Conservation (phyloP, 208 protist species). For the Trypanosoma cruzi region DNA sequence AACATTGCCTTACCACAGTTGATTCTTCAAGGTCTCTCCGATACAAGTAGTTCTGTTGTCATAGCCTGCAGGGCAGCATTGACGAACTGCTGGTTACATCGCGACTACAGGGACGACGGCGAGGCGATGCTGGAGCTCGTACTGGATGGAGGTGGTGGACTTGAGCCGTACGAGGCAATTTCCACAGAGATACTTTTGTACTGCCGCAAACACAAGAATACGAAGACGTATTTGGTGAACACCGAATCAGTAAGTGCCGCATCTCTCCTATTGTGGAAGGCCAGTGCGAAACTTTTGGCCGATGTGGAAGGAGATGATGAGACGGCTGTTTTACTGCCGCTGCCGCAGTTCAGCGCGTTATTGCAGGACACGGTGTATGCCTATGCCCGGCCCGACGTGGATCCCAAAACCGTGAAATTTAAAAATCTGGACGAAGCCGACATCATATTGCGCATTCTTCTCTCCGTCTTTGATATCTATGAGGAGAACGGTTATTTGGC, state of each 20-base stretch:
- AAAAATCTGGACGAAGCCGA: slow-evolving; percentile 80
- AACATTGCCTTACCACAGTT: slow-evolving; percentile 48
- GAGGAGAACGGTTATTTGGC: slow-evolving; percentile 87
- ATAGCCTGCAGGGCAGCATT: slow-evolving; percentile 80
- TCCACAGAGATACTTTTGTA: slow-evolving; percentile 61
- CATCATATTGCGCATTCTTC: slow-evolving; percentile 82
- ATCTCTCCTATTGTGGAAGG: slow-evolving; percentile 78
- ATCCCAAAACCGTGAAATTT: slow-evolving; percentile 73
- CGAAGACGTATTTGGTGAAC: slow-evolving; percentile 41
- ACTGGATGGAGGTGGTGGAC: slow-evolving; percentile 29
- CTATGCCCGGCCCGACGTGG: slow-evolving; percentile 75
- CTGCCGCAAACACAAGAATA: slow-evolving; percentile 46
- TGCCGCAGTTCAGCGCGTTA: slow-evolving; percentile 72
- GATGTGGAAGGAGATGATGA: slow-evolving; percentile 67
- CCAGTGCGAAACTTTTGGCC: slow-evolving; percentile 55
- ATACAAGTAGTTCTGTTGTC: slow-evolving; percentile 64
- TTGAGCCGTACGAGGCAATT: slow-evolving; percentile 64
- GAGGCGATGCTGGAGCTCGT: slow-evolving; percentile 71
- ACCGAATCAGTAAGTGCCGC: slow-evolving; percentile 61
- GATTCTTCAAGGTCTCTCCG: slow-evolving; percentile 60
- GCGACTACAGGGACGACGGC: slow-evolving; percentile 71
- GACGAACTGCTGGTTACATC: slow-evolving; percentile 86
- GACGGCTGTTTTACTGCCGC: slow-evolving; percentile 57
- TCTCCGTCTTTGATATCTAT: slow-evolving; percentile 86
- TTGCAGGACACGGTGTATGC: slow-evolving; percentile 86